Base-by-base conservation (phyloP, 139 green algal genomes). In the Zygnema cylindricum region DNA sequence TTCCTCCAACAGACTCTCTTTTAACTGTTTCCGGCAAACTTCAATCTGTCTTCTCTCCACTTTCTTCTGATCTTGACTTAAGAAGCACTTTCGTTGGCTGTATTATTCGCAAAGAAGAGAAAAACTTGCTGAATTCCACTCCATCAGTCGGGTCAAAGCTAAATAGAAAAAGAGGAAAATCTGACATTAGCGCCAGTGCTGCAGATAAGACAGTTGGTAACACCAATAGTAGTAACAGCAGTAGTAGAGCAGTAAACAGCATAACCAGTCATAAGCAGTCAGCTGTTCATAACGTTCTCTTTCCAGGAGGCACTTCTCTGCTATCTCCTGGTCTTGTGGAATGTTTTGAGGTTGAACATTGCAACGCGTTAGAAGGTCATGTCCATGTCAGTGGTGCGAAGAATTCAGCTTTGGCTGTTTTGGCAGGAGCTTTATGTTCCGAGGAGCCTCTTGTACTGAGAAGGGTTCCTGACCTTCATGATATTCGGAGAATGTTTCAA, bases 311-410 rank as follows among this genome's bases (percentile, higher is more conserved):
- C 3, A 43, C 42, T 85, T 57, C 42, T 54, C 7, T 11, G 3
- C 38, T 43, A 25, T 49, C 71, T 79, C 7, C 7, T 25, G 38
- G 71, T 41, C 43, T 89, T 54, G 86, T 88, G 32, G 87, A 91
- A 39, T 91, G 87, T 33, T 76, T 92, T 1, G 88, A 93, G 84
- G 86, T 94, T 1, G 49, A 43, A 25, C 77, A 86, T 35, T 57
- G 84, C 23, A 40, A 69, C 33, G 1, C 2, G 0, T 81, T 94
- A 36, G 3, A 36, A 23, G 92, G 92, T 36, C 83, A 94, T 42
- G 90, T 93, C n/a, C 21, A 23, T n/a, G 92, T 94, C 36, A 91
- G 78, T 40, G 92, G 92, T 2, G 89, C 92, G 1, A 94, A 94
- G 55, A 94, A 94, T 90, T 86, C 87, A 2, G 92, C 92, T 36